phyloP scores from a whole-genome alignment of 164 flowering plant species.

The Tinospora cordifolia region DNA sequence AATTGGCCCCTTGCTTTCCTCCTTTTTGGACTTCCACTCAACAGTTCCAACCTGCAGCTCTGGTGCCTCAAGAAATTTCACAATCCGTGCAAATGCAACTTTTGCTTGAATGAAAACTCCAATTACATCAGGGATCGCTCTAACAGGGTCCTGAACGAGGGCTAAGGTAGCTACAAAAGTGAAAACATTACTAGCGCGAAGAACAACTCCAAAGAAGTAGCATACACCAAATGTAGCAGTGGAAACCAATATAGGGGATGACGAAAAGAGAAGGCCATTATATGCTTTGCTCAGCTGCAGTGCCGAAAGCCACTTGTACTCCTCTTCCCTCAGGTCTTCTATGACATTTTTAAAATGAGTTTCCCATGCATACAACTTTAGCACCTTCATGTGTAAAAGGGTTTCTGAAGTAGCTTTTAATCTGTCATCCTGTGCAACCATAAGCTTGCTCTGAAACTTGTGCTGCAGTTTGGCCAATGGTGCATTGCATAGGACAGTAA shows the following conservation, averaged over 20 bases:
- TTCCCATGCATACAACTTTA: conserved; percentile 66
- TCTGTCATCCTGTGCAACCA: conserved; percentile 55
- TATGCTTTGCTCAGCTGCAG: conserved; percentile 33
- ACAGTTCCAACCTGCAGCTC: conserved; percentile 28
- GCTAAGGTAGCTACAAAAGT: conserved; percentile 54
- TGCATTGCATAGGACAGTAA: conserved; percentile 46
- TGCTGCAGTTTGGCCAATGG: conserved; percentile 63
- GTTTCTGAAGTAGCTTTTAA: conserved; percentile 51
- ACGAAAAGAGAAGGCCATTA: conserved; percentile 38
- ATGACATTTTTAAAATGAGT: conserved; percentile 38
- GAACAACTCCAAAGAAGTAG: conserved; percentile 37
- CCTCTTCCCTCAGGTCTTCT: conserved; percentile 30
- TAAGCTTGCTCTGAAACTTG: conserved; percentile 45
- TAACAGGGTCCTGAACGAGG: conserved; percentile 49
- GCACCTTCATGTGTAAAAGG: conserved; percentile 51
- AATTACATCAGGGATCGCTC: conserved; percentile 39
- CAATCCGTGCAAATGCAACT: no score
- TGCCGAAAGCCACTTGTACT: conserved; percentile 38
- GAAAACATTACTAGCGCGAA: conserved; percentile 47
- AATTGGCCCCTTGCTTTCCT: conserved; percentile 17
- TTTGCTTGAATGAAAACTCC: conserved; percentile 41
- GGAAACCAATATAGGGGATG: conserved; percentile 46
- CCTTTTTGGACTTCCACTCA: neutral
- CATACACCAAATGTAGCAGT: conserved; percentile 47
- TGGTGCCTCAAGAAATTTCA: conserved; percentile 41